Base-by-base conservation (phyloP, 2,329 filamentous ascomycete species). In the Echinosphaeria canescens region DNA sequence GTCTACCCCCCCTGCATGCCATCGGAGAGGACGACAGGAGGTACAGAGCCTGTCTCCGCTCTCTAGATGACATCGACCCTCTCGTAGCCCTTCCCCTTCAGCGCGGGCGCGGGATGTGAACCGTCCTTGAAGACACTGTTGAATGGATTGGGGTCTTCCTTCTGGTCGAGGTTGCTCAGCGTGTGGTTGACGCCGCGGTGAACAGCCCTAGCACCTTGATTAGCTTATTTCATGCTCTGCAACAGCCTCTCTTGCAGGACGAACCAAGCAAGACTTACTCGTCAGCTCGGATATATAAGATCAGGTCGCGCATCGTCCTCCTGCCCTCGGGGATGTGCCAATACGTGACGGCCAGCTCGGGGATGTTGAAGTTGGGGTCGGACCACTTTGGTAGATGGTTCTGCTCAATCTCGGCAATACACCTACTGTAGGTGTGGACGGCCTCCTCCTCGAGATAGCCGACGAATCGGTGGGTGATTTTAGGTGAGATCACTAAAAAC, bases 391-490 rank as follows among this genome's bases (percentile, higher is more conserved):
- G 82, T 10, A 93, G 54, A 31, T 68, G 64, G n/a, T 85, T 85
- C 3, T 63, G 60, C 31, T 95, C 84, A 14, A 98, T 64, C 42
- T 95, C 88, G 36, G 70, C 59, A 39, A 95, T 76, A 32, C 81
- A 79, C 26, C 82, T 71, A 1, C 81, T 88, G 54, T 98, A 98
- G 0, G 88, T 98, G 42, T 91, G 65, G 2, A 95, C 85, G 7
- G 88, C 88, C 49, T 98, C 88, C 47, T 98, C 88, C 49, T 98
- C 88, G 10, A 98, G 68, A 40, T 95, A 95, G 2, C 84, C 88
- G 28, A 95, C 84, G 48, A 98, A 95, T 24, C 88, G 75, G 49
- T 98, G 88, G 42, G 79, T 85, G 34, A 80, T 85, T 33, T 73
- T 70, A 5, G 88, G 85, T 2, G 75, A 81, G 32, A 92, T 42